Conservation (phyloP, 2,329 filamentous ascomycete genomes). For the Tolypocladium pustulatum region DNA sequence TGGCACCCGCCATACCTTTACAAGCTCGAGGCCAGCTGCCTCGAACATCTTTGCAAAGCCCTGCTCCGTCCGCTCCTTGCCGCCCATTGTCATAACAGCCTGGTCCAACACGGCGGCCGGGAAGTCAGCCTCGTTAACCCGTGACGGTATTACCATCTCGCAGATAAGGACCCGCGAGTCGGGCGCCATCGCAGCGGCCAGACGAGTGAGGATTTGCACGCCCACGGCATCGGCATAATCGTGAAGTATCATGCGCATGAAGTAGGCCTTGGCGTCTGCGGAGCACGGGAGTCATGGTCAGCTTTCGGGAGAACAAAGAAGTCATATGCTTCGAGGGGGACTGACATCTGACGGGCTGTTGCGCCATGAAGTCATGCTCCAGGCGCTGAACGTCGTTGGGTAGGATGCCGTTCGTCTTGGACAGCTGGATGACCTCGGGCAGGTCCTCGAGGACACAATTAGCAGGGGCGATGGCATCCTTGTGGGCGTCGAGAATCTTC, state of each 20-base stretch:
- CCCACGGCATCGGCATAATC: conserved; percentile 18
- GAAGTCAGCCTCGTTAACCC: conserved; percentile 18
- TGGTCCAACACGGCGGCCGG: conserved; percentile 19
- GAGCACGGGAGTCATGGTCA: not conserved
- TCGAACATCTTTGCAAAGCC: conserved; percentile 18
- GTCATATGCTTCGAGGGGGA: not conserved
- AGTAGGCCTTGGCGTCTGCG: conserved; percentile 22
- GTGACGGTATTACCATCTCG: conserved; percentile 19
- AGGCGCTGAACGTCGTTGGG: conserved; percentile 10
- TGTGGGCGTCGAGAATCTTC: conserved; percentile 19
- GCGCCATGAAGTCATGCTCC: conserved; percentile 18
- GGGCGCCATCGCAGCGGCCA: conserved; percentile 16
- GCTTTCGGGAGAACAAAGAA: not conserved
- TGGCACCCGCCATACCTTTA: conserved; percentile 12
- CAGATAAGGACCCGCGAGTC: conserved; percentile 19
- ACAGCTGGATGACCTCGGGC: conserved; percentile 15
- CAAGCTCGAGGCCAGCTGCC: conserved; percentile 17
- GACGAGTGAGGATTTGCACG: conserved; percentile 14
- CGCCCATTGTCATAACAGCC: conserved; percentile 22
- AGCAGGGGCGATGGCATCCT: conserved; percentile 9
- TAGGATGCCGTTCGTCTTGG: conserved; percentile 8
- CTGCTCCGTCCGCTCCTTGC: conserved; percentile 19
- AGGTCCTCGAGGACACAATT: conserved; percentile 16
- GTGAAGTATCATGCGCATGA: conserved; percentile 23
- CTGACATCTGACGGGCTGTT: conserved; percentile 18